Base-by-base conservation (phyloP, 306 rosid genomes). In the Chamaecrista fasciculata region DNA sequence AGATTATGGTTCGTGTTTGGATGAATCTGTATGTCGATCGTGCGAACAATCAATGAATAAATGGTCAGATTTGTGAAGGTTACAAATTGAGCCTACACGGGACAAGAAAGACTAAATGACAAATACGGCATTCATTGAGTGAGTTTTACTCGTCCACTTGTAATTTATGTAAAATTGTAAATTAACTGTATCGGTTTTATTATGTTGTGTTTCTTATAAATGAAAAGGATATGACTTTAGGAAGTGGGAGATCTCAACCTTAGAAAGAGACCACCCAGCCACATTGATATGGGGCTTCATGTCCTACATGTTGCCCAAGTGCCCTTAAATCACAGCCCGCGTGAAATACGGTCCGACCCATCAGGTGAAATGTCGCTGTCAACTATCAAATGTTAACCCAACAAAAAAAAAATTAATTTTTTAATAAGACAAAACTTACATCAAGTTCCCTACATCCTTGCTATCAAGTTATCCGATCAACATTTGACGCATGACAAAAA, bases 351-450 rank as follows among this genome's bases (percentile, higher is more conserved):
- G 21, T 31, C 11, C 5, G 11, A 47, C 7, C 75, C 25, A 14
- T 39, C 11, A 37, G 87, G 74, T 86, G 72, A 49, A 58, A 76
- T 62, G 85, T 73, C 42, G 2, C 40, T 70, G 23, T 77, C 80
- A 34, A 29, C 55, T 31, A 39, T 79, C 80, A 62, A 23, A 47
- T 31, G 31, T 34, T 62, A 8, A n/a, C 26, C 76, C 33, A 36
- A 62, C 11, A 67, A 9, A 34, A 2, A 34, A 3, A 6, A 36
- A 3, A 2, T 36, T 36, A 3, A 36, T 36, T 36, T 36, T 36
- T 29, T 29, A 2, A 29, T 2, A 29, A 2, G 34, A 29, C 34
- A 36, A 36, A 36, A 3, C 7, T 36, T 31, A 31, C n/a, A n/a
- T n/a, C n/a, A n/a, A n/a, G n/a, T n/a, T n/a, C n/a, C n/a, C n/a